Conservation (phyloP, 495 filamentous ascomycete genomes). For the Xylona heveae region DNA sequence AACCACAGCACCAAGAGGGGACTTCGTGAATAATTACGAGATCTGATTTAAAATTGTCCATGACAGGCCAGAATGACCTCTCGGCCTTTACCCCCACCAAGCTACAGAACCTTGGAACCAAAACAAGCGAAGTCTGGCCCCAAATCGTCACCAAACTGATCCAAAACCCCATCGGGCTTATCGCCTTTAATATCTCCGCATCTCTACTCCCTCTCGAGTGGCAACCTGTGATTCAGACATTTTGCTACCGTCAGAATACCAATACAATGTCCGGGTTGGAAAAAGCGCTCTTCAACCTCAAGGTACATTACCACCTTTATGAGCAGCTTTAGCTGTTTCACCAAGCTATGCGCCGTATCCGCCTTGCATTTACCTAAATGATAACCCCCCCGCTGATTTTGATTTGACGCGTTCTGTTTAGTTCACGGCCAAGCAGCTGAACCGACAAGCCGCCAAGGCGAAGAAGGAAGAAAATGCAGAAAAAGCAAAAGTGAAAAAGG, state of each 20-base stretch:
- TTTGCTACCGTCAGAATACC: not conserved
- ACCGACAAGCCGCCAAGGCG: conserved; percentile 60
- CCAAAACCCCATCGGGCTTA: no score
- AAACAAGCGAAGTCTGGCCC: no score
- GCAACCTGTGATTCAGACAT: no score
- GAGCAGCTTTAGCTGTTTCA: not conserved
- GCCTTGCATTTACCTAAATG: conserved; percentile 3
- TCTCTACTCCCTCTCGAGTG: no score
- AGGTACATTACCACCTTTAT: conserved; percentile 16
- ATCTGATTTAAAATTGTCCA: no score
- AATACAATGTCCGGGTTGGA: conserved; percentile 36
- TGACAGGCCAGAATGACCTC: no score
- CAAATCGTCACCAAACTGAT: no score
- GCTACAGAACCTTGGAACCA: no score
- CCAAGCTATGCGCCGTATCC: not conserved
- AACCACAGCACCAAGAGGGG: no score
- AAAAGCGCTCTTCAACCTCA: conserved; percentile 43
- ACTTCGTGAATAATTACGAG: no score
- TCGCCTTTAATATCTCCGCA: no score
- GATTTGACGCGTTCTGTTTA: conserved; percentile 12
- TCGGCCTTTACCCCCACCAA: no score
- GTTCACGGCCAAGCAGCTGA: conserved; percentile 73
- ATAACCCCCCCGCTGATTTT: not conserved
- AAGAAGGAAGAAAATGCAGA: conserved; percentile 63
- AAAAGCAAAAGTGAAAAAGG: conserved; percentile 69